Conservation (phyloP, 495 filamentous ascomycete genomes). For the Saxispiralis lemnorum region DNA sequence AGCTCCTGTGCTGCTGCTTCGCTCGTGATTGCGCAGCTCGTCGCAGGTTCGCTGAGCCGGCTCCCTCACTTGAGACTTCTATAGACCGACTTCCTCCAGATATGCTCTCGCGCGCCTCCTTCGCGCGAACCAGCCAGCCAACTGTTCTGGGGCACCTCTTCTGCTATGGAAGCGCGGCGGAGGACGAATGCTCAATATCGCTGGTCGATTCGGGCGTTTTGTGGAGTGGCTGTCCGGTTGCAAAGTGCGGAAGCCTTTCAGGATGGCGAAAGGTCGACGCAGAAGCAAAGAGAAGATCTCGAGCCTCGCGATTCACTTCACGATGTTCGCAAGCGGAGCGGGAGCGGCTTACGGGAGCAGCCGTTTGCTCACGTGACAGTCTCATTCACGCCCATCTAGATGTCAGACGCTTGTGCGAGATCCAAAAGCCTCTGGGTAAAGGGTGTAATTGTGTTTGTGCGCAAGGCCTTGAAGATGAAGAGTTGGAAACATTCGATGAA, state of each 20-base stretch:
- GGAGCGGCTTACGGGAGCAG: no score
- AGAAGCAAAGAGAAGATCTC: neutral
- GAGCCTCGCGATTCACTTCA: no score
- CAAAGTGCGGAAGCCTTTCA: constrained; percentile 12
- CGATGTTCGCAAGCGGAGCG: no score
- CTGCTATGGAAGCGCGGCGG: neutral
- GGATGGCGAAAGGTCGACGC: constrained; percentile 12
- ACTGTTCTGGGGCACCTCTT: neutral
- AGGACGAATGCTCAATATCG: neutral
- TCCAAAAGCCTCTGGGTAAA: no score
- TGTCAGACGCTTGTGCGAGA: no score
- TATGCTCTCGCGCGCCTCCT: neutral
- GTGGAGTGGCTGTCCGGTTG: neutral
- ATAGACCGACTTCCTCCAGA: neutral
- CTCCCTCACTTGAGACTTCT: neutral
- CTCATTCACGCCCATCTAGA: no score
- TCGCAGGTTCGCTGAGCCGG: neutral
- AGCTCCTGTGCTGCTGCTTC: neutral
- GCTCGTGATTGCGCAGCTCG: neutral
- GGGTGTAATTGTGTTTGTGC: no score
- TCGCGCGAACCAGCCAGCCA: neutral
- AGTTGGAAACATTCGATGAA: no score
- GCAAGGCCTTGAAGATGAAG: no score
- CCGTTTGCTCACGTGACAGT: no score
- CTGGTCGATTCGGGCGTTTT: neutral